A percentile compares a stretch with the other conserved stretches of the same genome.
These are phyloP conservation scores for Penicillium coprophilum DNA, from an alignment of 495 filamentous ascomycete genomes.

Conservation along the genomic window DNA sequence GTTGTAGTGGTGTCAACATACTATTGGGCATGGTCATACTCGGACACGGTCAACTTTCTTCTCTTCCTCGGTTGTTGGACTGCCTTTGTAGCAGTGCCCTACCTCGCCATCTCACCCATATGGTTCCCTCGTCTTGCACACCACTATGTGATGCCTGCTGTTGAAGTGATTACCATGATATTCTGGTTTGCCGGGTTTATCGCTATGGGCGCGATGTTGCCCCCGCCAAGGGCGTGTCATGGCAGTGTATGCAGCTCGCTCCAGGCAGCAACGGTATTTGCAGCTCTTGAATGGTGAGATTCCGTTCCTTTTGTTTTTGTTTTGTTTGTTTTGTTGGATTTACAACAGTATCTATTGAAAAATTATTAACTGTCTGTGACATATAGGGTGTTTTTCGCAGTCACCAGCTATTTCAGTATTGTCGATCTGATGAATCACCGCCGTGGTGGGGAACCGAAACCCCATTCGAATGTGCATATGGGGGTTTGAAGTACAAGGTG, in stretches of 20 bases:
- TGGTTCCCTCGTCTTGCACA: conserved; percentile 58
- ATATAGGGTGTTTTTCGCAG: conserved; percentile 51
- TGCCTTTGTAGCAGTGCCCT: conserved; percentile 60
- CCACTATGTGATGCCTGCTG: conserved; percentile 59
- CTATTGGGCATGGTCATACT: conserved; percentile 30
- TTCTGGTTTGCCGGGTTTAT: conserved; percentile 89
- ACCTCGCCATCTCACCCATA: conserved; percentile 62
- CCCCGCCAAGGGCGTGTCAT: conserved; percentile 44
- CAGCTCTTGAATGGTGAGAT: conserved; percentile 57
- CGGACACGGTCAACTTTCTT: conserved; percentile 62
- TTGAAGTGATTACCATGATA: conserved; percentile 71
- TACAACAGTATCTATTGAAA: neutral
- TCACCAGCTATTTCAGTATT: conserved; percentile 35
- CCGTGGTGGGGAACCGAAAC: conserved; percentile 21
- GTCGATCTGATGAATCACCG: conserved; percentile 25
- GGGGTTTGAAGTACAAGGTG: conserved; percentile 26
- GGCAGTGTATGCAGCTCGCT: conserved; percentile 48
- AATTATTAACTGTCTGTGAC: conserved; percentile 1
- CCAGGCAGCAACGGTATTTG: conserved; percentile 55
- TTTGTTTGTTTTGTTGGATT: neutral
- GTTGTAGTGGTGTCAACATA: conserved; percentile 31
- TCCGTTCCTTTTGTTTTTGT: neutral
- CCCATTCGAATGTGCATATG: conserved; percentile 25
- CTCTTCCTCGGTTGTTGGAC: conserved; percentile 75
- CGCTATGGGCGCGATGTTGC: conserved; percentile 63